Conservation (phyloP, 1,284 basidiomycete species). For the Fistulinella staudtii region DNA sequence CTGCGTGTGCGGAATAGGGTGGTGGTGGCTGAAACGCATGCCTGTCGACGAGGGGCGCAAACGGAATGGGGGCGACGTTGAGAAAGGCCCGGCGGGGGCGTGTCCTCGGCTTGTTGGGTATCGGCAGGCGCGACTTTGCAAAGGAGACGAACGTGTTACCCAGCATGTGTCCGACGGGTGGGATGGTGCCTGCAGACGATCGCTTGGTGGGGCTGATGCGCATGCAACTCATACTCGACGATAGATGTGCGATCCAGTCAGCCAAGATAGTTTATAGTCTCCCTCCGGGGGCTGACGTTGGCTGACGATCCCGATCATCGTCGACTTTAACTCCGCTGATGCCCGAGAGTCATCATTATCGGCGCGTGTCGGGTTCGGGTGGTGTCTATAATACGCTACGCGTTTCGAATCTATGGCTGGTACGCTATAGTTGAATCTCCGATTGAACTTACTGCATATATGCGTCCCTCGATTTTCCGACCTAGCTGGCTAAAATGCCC, state of each 20-base stretch:
- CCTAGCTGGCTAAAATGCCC: conserved; percentile 34
- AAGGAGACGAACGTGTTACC: conserved; percentile 18
- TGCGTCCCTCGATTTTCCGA: background rate
- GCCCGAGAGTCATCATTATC: too few species aligned
- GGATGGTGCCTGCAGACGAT: conserved; percentile 10
- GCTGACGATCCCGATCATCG: too few species aligned
- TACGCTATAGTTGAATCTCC: conserved; percentile 10
- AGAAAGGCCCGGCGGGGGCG: conserved; percentile 13
- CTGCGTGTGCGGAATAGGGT: conserved; percentile 16
- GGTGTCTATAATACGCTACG: too few species aligned
- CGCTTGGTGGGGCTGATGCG: conserved; percentile 12
- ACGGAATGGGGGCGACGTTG: conserved; percentile 20
- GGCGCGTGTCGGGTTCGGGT: too few species aligned
- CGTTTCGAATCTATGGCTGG: too few species aligned
- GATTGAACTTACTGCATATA: conserved; percentile 15
- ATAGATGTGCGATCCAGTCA: too few species aligned
- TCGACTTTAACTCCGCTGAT: too few species aligned
- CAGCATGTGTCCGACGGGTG: conserved; percentile 12
- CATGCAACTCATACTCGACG: conserved; percentile 6
- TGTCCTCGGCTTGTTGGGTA: conserved; percentile 17
- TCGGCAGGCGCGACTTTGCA: conserved; percentile 22
- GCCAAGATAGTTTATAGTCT: too few species aligned
- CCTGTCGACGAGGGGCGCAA: conserved; percentile 26
- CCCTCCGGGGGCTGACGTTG: conserved; percentile 20
- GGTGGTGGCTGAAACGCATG: conserved; percentile 28